phyloP scores from a whole-genome alignment of 768 basidiomycete species.

The Podaxis rugospora region DNA sequence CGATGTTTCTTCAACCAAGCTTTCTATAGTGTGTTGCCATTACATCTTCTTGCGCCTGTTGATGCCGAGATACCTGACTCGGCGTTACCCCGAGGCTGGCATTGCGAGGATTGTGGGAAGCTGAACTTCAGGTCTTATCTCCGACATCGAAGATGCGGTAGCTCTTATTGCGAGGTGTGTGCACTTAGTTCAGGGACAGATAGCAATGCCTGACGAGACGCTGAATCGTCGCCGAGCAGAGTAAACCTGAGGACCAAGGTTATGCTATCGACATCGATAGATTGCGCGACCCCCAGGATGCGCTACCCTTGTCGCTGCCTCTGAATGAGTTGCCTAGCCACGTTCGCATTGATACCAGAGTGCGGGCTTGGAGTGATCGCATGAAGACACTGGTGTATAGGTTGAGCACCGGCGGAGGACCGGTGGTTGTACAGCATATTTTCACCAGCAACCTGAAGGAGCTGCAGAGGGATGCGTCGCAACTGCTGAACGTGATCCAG shows the following conservation, averaged over 20 bases:
- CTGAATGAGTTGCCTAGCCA: conserved; percentile 22
- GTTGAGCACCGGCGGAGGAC: conserved; percentile 10
- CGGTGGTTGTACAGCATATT: conserved; percentile 33
- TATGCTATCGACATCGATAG: conserved; percentile 23
- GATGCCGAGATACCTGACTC: conserved; percentile 24
- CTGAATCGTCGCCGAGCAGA: conserved; percentile 11
- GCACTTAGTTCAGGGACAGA: not conserved
- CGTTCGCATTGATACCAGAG: conserved; percentile 11
- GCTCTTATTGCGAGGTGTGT: conserved; percentile 35
- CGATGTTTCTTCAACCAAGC: conserved; percentile 17
- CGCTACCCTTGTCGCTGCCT: conserved; percentile 26
- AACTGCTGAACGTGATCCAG: conserved; percentile 37
- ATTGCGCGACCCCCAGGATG: conserved; percentile 33
- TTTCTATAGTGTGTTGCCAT: conserved; percentile 25
- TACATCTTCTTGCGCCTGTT: conserved; percentile 24
- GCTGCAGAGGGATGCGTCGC: conserved; percentile 35
- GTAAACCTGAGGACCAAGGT: conserved; percentile 16
- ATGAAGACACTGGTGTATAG: conserved; percentile 30
- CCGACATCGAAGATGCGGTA: conserved; percentile 43
- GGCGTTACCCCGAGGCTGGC: conserved; percentile 43
- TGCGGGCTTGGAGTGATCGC: conserved; percentile 24
- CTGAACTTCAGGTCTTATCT: conserved; percentile 42
- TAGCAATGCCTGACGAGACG: not conserved
- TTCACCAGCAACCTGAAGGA: conserved; percentile 43
- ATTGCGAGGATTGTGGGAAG: conserved; percentile 42